Percentiles rank a stretch among this genome's conserved stretches.
Evolutionary conservation across 2,329 filamentous ascomycete genomes (phyloP).

Genomic region (Paracorniculantispora psalliotae): DNA sequence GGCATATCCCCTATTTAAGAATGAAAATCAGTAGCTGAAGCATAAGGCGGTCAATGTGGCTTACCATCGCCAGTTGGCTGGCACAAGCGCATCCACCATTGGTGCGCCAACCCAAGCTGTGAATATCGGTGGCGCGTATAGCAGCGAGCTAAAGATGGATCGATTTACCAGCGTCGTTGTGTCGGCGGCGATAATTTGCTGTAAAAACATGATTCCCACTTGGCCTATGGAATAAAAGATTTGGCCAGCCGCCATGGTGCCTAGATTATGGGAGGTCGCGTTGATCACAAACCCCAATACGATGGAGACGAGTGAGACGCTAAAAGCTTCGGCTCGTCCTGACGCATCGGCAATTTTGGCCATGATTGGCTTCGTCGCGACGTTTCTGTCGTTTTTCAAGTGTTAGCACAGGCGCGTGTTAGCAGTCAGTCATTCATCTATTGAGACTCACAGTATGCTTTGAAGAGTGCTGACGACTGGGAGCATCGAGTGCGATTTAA

Average conservation of each 20-base stretch:
- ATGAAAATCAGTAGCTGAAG: not conserved
- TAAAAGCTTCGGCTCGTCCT: conserved; percentile 56
- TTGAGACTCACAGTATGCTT: conserved; percentile 1
- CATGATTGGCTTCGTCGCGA: conserved; percentile 30
- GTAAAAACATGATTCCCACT: conserved; percentile 54
- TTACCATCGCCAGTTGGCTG: conserved; percentile 49
- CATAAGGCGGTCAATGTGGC: not conserved
- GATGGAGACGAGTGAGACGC: conserved; percentile 48
- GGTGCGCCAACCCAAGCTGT: conserved; percentile 55
- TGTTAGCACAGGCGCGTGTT: not conserved
- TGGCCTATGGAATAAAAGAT: conserved; percentile 58
- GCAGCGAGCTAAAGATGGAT: conserved; percentile 53
- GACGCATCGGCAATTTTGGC: conserved; percentile 59
- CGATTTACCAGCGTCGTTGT: conserved; percentile 56
- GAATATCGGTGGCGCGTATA: conserved; percentile 54
- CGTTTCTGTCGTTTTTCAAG: not conserved
- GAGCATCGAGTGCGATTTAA: conserved; percentile 3
- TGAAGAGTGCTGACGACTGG: conserved; percentile 4
- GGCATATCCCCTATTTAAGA: conserved; percentile 45
- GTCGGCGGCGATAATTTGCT: conserved; percentile 62
- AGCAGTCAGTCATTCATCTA: not conserved
- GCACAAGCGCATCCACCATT: conserved; percentile 34
- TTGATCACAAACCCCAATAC: conserved; percentile 54
- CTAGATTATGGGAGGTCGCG: conserved; percentile 49
- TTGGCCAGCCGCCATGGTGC: conserved; percentile 49